Evolutionary conservation across 176 grass and related monocot genomes (phyloP).

Genomic region (Avena insularis): DNA sequence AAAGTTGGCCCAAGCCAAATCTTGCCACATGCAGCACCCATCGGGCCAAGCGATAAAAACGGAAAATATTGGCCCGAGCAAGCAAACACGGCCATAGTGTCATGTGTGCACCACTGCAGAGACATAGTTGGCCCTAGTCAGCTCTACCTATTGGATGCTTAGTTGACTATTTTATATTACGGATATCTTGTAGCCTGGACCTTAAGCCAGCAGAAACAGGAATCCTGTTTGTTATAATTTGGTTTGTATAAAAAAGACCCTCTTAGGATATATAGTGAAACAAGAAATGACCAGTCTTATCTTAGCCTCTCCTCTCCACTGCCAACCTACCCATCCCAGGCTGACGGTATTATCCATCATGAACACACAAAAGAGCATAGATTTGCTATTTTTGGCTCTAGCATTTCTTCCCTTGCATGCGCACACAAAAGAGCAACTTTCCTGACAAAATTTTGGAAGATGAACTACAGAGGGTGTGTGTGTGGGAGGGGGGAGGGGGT

Average conservation of each 20-base stretch:
- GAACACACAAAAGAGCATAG: not conserved
- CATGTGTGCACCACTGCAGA: not conserved
- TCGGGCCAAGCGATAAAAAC: no score
- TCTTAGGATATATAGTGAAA: conserved; percentile 12
- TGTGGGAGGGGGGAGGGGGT: no score
- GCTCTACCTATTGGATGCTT: not conserved
- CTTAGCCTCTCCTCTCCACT: conserved; percentile 12
- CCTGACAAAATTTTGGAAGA: not conserved
- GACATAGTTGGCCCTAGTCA: not conserved
- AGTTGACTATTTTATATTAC: conserved; percentile 4
- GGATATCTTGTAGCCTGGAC: not conserved
- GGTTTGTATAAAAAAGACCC: not conserved
- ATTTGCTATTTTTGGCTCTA: not conserved
- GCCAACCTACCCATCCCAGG: not conserved
- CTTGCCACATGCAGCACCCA: no score
- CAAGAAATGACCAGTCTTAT: not conserved
- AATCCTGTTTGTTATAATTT: not conserved
- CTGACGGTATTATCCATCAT: conserved; percentile 12
- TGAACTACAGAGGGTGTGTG: no score
- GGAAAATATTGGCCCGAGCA: no score
- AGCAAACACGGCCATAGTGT: not conserved
- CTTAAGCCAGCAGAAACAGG: not conserved
- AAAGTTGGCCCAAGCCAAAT: no score
- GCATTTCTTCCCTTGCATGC: not conserved
- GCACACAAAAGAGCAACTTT: not conserved